These are phyloP conservation scores for Borovskyia barvae DNA, from an alignment of 208 protist species.

Conservation along the genomic window DNA sequence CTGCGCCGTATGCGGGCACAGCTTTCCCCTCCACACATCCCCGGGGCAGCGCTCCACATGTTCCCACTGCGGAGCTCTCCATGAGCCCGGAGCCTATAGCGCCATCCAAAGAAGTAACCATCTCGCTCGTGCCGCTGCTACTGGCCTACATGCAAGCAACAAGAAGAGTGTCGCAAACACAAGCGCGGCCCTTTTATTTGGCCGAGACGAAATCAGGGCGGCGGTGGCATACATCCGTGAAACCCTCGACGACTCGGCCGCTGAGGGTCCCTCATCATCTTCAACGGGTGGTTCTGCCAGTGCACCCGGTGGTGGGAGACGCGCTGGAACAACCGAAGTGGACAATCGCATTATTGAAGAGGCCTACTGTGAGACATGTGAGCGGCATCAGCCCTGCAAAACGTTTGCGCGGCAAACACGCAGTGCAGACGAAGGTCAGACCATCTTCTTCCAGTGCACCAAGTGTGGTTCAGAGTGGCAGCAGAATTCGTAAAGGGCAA, in stretches of 20 bases:
- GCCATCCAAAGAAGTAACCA: slow-evolving; percentile 23
- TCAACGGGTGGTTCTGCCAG: not conserved
- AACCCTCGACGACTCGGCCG: slow-evolving; percentile 9
- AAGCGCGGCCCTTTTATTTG: slow-evolving; percentile 51
- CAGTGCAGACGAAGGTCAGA: slow-evolving; percentile 92
- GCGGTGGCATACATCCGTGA: slow-evolving; percentile 27
- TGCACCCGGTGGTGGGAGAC: not conserved
- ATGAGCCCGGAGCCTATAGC: slow-evolving; percentile 25
- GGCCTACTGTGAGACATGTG: slow-evolving; percentile 84
- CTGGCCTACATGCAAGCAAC: not conserved
- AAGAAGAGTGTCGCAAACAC: slow-evolving; percentile 24
- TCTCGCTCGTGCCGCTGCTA: not conserved
- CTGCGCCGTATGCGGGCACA: slow-evolving; percentile 68
- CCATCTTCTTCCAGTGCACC: slow-evolving; percentile 90
- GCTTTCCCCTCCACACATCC: slow-evolving; percentile 37
- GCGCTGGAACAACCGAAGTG: slow-evolving; percentile 48
- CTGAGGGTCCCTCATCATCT: slow-evolving; percentile 1
- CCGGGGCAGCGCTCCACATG: slow-evolving; percentile 19
- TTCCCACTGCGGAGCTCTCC: slow-evolving; percentile 39
- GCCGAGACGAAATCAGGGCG: slow-evolving; percentile 31
- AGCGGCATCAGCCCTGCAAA: slow-evolving; percentile 61
- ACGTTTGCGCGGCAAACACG: slow-evolving; percentile 87
- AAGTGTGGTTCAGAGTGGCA: slow-evolving; percentile 86
- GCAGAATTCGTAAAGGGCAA: slow-evolving; percentile 91
- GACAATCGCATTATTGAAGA: slow-evolving; percentile 88